Conservation (phyloP, 768 basidiomycete species). For the Suillus lakei region DNA sequence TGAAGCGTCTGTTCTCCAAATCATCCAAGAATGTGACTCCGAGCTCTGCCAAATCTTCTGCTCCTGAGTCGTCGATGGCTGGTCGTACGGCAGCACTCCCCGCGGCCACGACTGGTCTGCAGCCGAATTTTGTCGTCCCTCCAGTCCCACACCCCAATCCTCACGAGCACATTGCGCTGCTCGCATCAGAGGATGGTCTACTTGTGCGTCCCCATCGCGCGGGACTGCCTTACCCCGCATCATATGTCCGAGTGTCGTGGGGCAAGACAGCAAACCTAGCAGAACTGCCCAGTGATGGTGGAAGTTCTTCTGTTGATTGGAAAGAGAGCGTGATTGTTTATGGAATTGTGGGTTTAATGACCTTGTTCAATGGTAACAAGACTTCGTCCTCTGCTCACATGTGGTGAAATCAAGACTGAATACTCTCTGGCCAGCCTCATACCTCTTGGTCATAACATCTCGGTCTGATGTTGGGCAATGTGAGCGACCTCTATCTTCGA, state of each 20-base stretch:
- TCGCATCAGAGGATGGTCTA: constrained; percentile 65
- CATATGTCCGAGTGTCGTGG: constrained; percentile 62
- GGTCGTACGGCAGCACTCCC: constrained; percentile 1
- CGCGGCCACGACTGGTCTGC: constrained; percentile 39
- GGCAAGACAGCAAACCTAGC: constrained; percentile 59
- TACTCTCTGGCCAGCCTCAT: constrained; percentile 55
- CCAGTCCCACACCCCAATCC: constrained; percentile 79
- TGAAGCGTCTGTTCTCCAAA: constrained; percentile 39
- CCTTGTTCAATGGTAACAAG: constrained; percentile 67
- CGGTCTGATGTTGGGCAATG: constrained; percentile 66
- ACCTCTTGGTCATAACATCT: constrained; percentile 74
- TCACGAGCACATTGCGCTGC: constrained; percentile 67
- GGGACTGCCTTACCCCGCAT: constrained; percentile 27
- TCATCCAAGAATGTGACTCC: constrained; percentile 15
- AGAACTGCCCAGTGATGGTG: constrained; percentile 45
- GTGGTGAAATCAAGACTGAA: neutral
- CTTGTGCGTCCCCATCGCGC: constrained; percentile 61
- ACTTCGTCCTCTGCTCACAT: neutral
- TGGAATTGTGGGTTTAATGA: constrained; percentile 77
- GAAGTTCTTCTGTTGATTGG: constrained; percentile 54
- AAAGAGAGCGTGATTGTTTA: constrained; percentile 62
- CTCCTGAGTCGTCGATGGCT: neutral
- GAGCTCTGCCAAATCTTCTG: constrained; percentile 5
- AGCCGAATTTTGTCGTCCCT: constrained; percentile 67
- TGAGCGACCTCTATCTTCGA: constrained; percentile 39